Base-by-base conservation (phyloP, 2,329 filamentous ascomycete genomes). In the Fusarium coffeatum region DNA sequence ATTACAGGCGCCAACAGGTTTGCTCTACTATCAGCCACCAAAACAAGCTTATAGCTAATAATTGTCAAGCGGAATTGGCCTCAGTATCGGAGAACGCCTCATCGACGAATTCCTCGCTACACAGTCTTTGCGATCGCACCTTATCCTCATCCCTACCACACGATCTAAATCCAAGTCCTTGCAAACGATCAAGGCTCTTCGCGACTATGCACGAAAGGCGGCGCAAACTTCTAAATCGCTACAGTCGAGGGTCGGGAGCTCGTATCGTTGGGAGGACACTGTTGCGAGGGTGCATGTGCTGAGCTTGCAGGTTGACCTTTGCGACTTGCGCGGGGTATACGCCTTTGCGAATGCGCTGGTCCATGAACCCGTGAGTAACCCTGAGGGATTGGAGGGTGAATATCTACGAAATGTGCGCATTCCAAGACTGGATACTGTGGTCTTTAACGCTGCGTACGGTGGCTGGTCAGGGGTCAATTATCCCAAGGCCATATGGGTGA, bases 1-100 rank as follows among this genome's bases (percentile, higher is more conserved):
- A 88, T 97, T 42, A 97, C 93, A 1, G 93, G 93, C 55, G 92
- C 93, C 37, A 97, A 97, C 80, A 94, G 93, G 93, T 94, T 86
- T 60, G 76, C 22, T 45, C 16, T 16, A 34, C 10, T 18, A 18
- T 18, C 23, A 16, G 8, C 18, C 5, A 13, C 20, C 15, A 15
- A 43, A 32, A 45, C 4, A 30, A 16, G 18, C 5, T 11, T 20
- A 42, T 15, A 45, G n/a, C 66, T 75, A 47, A 74, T 45, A 23
- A 45, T 18, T 45, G 34, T 30, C 47, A 79, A 98, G 95, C 78
- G 95, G 95, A 65, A 89, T 98, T 46, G 95, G 95, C 46, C 92
- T 95, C 74, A 90, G 91, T 58, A 94, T 93, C 72, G 92, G 92
- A 78, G 89, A 92, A 76, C 92, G 93, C 65, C 86, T 97, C 59